Evolutionary conservation across 441 rosid species (phyloP), one percentile per base, ranked within the genome.

Genomic region (Adansonia gregorii): DNA sequence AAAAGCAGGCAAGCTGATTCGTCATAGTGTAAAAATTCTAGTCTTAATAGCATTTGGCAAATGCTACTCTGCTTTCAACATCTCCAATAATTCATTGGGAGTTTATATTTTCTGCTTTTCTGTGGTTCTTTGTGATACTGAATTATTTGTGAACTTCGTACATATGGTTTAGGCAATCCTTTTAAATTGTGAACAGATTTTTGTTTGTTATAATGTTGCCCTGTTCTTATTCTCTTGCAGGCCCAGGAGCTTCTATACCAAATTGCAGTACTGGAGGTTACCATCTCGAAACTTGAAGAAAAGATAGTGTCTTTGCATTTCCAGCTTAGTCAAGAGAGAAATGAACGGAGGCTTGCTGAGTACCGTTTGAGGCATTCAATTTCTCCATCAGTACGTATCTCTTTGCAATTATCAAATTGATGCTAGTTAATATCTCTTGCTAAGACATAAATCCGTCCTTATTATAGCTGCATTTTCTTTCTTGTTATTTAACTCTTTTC

Each of bases 271-370:
- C 82, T 91, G 87, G 93, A 89, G 81, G 88, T 81, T 69, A 82
- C 87, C 0, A 86, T 91, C 51, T 79, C 86, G 72, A 82, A 82
- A 77, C 92, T 89, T 14, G 94, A 91, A 79, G 72, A 82, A 78
- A 91, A 91, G 87, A 88, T 85, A 81, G 85, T 91, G 80, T 84
- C 91, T 70, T 81, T 91, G 67, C 93, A 89, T 82, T 91, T 87
- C 89, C 89, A 88, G 78, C 85, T 91, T 76, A 89, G 89, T 86
- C 94, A 88, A 86, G 94, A 91, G 76, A 87, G 94, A 83, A 91
- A 89, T 69, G 93, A 91, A 80, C 81, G 94, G 48, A 87, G 92
- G 85, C 93, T 92, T 67, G 89, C 93, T 22, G 97, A 92, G 81
- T 92, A 91, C 78, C 90, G 66, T 74, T 76, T 88, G 77, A 86